Evolutionary conservation across 2,329 filamentous ascomycete genomes (phyloP).

Genomic region (Arthrinium phaeospermum): DNA sequence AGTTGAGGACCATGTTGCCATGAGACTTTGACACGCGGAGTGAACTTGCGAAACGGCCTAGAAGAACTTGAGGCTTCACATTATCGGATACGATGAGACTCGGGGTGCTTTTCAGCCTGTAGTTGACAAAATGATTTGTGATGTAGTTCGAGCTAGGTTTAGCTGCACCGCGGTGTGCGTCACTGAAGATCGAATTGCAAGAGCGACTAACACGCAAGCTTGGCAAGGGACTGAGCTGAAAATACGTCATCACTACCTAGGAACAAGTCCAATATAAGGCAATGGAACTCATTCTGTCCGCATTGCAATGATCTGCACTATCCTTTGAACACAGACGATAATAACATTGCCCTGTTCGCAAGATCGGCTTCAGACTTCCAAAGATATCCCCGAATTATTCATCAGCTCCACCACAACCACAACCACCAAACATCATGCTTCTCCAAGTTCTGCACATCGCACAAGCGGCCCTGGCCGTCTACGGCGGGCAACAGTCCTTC

Average conservation of each 20-base stretch:
- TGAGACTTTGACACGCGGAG: neutral
- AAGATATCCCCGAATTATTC: neutral
- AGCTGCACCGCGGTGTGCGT: neutral
- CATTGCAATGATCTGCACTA: neutral
- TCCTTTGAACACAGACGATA: too few species aligned
- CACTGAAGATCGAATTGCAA: neutral
- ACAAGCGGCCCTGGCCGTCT: slow-evolving; percentile 47
- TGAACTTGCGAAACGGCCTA: neutral
- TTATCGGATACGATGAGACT: neutral
- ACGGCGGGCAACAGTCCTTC: slow-evolving; percentile 49
- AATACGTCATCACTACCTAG: slow-evolving; percentile 16
- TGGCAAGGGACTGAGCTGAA: slow-evolving; percentile 8
- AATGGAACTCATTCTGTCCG: neutral
- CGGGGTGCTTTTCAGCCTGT: neutral
- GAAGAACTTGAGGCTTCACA: neutral
- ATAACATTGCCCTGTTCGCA: neutral
- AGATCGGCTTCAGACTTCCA: neutral
- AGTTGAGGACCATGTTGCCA: neutral
- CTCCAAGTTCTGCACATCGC: slow-evolving; percentile 41
- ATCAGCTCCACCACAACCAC: neutral
- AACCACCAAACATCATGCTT: slow-evolving; percentile 27
- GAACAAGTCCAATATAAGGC: neutral
- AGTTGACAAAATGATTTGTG: neutral
- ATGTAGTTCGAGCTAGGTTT: neutral
- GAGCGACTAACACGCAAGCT: neutral